Evolutionary conservation across 75 land plant species (phyloP).

Genomic region (Cupressus sempervirens): DNA sequence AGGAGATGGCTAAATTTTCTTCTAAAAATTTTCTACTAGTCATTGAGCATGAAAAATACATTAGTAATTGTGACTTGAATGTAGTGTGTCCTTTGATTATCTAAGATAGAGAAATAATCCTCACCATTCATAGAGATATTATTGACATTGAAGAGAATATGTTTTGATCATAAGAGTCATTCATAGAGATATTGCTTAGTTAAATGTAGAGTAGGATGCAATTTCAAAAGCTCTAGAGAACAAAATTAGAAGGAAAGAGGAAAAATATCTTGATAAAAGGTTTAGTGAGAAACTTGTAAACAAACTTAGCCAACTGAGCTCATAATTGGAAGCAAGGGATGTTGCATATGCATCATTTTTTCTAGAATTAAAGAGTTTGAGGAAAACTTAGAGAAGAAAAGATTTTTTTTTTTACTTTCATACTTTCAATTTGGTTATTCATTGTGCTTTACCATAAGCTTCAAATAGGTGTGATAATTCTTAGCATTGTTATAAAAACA

Average conservation of each 20-base stretch:
- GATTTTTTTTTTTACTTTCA: background rate
- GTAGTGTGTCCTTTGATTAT: background rate
- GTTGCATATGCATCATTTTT: background rate
- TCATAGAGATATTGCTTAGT: slow-evolving; percentile 7
- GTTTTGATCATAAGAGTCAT: background rate
- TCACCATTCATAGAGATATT: background rate
- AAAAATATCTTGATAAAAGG: slow-evolving; percentile 5
- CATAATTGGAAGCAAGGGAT: slow-evolving; percentile 1
- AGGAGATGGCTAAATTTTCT: background rate
- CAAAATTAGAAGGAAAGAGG: slow-evolving; percentile 1
- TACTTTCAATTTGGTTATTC: background rate
- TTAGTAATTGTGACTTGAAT: background rate
- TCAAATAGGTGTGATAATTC: background rate
- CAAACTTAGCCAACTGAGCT: background rate
- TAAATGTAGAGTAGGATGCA: slow-evolving; percentile 7
- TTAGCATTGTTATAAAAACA: background rate
- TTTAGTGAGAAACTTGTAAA: background rate
- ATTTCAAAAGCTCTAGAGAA: slow-evolving; percentile 13
- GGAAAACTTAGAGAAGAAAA: background rate
- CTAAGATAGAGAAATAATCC: background rate
- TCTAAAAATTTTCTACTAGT: background rate
- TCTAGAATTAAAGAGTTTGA: background rate
- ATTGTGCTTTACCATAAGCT: background rate
- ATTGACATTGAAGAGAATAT: background rate
- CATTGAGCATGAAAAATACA: background rate